Base-by-base conservation (phyloP, 164 flowering plant genomes). In the Kalanchoe fedtschenkoi region DNA sequence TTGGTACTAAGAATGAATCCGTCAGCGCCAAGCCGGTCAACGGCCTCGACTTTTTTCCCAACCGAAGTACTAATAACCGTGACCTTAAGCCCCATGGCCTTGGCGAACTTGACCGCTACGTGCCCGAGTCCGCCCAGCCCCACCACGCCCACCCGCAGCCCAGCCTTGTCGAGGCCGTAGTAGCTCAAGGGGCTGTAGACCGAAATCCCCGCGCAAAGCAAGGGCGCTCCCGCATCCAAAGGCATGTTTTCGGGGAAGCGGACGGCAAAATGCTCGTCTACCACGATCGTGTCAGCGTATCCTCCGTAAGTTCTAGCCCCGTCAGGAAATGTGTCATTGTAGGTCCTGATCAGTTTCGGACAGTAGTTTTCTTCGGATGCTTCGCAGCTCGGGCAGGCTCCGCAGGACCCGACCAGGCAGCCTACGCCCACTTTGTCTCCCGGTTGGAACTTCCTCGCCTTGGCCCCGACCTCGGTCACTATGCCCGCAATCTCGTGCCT, bases 31-130 rank as follows among this genome's bases (percentile, higher is more conserved):
- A 87, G 77, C 34, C 38, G 69, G n/a, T 79, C 74, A 10, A 74
- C 34, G 2, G 91, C 87, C 68, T 87, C 89, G 62, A 76, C 46
- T 73, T 83, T 71, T 71, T 88, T 88, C 54, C 19, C 61, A 6
- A 77, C 74, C 3, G 87, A 79, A 13, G 86, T 85, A 66, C 91
- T 88, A 37, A 88, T 82, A n/a, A 85, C 91, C 2, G 88, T 83
- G 4, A 85, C 89, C 68, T 77, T 80, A 19, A 43, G 33, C 14
- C 91, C 81, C 15, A 79, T 71, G 1, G 88, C 87, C 81, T 82
- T 82, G 5, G 81, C 83, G 34, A 78, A 80, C 60, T 80, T 83
- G 4, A 81, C 83, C 9, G 83, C 81, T 13, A 80, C 67, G 57
- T 83, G 88, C 13, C 85, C 85, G 6, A 83, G 60, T 7, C 88